Evolutionary conservation across 2,329 filamentous ascomycete genomes (phyloP), one percentile per base, ranked within the genome.

Genomic region (Paracoccidioides lutzii): DNA sequence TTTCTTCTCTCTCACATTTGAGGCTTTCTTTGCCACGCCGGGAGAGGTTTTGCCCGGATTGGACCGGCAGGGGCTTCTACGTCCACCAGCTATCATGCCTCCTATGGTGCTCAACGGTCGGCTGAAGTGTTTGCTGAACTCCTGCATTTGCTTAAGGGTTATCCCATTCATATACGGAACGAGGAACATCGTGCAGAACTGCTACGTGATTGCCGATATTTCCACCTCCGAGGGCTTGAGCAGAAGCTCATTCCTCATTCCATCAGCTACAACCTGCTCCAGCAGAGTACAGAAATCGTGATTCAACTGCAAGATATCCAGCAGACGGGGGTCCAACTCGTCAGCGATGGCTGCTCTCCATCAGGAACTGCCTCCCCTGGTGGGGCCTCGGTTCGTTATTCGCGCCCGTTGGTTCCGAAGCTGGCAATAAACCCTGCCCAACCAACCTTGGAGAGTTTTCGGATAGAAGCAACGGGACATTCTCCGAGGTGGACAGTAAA

Each of bases 1-100:
- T 70, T 97, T 90, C 77, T 97, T 97, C 76, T 86, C 89, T 0
- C 80, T 96, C 3, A 90, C 90, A 57, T 95, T 95, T 66, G 85
- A 84, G 41, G 81, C 88, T 63, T 94, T 95, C 77, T 95, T 95
- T 74, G 84, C 84, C 14, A 83, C 82, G 2, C 87, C 87, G 0
- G 78, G 81, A 12, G 85, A 95, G 63, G 80, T 90, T 5, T 96
- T 95, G 63, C 91, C 91, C 0, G 91, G 90, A 1, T 79, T 96
- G 0, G 83, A 90, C 57, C 82, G 88, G 53, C 81, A 83, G 58
- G 82, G 83, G 12, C 80, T 96, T 22, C 81, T 96, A 44, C 85
- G 91, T 0, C 91, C 91, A 1, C 91, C 91, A 0, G 86, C 88
- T 4, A 93, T 97, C 61, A 73, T 85, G 4, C 90, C 91, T 0